These are phyloP conservation scores for Pseudogymnoascus sp. DNA, from an alignment of 2,329 filamentous ascomycete species.

Conservation along the genomic window DNA sequence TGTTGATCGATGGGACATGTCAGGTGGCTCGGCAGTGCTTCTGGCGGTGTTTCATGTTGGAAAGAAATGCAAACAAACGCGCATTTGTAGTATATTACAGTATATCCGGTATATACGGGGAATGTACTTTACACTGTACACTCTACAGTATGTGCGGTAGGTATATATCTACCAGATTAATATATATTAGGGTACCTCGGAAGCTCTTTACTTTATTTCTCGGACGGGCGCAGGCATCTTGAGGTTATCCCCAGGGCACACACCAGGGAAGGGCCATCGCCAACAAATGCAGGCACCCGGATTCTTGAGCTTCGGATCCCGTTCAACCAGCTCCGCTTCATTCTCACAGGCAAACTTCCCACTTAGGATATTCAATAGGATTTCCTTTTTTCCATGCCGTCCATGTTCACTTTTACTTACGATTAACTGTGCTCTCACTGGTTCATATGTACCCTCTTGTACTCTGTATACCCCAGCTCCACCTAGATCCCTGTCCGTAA, in stretches of 20 bases:
- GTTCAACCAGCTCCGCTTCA: neutral
- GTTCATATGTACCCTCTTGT: neutral
- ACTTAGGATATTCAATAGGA: neutral
- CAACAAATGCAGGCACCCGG: neutral
- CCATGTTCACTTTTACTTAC: neutral
- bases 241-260: neutral
- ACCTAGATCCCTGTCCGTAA: neutral
- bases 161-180: neutral
- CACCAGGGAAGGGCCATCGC: neutral
- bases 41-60: neutral
- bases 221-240: neutral
- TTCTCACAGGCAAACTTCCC: neutral
- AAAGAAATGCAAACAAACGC: neutral
- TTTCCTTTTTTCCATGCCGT: neutral
- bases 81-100: neutral
- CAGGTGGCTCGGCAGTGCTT: slow-evolving; percentile 6
- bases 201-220: neutral
- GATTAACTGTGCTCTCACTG: neutral
- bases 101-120: neutral
- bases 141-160: neutral
- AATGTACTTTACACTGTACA: too few species aligned
- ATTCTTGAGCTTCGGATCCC: neutral
- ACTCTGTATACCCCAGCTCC: slow-evolving; percentile 1
- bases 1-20: slow-evolving; percentile 5
- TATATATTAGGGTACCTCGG: slow-evolving; percentile 1